Conservation (phyloP, 2,329 filamentous ascomycete species). For the Trichophyton equinum region DNA sequence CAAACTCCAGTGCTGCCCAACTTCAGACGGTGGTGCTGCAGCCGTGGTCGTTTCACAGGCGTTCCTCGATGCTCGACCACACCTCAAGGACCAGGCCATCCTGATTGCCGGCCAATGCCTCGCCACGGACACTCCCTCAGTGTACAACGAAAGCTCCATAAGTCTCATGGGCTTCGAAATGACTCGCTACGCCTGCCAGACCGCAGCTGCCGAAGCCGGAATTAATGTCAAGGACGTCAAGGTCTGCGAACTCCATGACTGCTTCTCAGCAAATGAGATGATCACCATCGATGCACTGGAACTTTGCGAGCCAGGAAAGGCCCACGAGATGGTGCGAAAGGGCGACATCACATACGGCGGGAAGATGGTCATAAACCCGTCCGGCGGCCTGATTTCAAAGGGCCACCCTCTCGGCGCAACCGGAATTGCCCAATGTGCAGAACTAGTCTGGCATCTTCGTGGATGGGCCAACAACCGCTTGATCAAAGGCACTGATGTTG, state of each 20-base stretch:
- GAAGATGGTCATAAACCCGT: conserved; percentile 75
- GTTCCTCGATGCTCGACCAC: conserved; percentile 74
- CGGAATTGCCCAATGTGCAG: conserved; percentile 88
- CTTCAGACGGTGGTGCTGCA: conserved; percentile 81
- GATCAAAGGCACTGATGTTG: conserved; percentile 54
- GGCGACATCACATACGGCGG: conserved; percentile 90
- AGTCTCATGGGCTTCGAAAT: conserved; percentile 85
- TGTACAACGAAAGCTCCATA: conserved; percentile 71
- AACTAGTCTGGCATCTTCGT: conserved; percentile 87
- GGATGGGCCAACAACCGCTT: conserved; percentile 91
- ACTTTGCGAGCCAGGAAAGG: conserved; percentile 64
- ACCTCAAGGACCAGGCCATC: conserved; percentile 71
- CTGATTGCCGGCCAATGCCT: conserved; percentile 78
- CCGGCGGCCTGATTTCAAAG: conserved; percentile 88
- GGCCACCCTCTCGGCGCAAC: conserved; percentile 89
- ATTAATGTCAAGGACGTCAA: conserved; percentile 55
- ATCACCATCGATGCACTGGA: conserved; percentile 77
- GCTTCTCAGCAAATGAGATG: conserved; percentile 94
- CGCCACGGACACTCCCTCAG: conserved; percentile 65
- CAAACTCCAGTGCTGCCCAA: conserved; percentile 97
- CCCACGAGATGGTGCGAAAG: conserved; percentile 74
- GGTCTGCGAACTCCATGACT: conserved; percentile 90
- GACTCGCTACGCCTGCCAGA: conserved; percentile 56
- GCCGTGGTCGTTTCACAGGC: conserved; percentile 77
- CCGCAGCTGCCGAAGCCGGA: conserved; percentile 59